Base-by-base conservation (phyloP, 208 protist species). In the Trypanosoma boissoni region DNA sequence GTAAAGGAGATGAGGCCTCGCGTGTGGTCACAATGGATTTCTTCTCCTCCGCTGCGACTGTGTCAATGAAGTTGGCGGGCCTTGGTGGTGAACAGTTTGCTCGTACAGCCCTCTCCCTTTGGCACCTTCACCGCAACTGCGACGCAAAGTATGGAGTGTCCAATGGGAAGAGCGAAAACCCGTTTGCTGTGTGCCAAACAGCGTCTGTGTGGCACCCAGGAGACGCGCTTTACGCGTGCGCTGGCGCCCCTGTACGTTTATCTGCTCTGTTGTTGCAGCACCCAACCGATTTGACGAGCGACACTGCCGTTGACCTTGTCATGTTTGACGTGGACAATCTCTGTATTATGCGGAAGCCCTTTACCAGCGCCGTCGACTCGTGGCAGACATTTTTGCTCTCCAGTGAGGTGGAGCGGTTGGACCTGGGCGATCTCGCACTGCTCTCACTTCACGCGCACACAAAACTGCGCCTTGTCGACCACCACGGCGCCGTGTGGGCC, bases 311-410 rank as follows among this genome's bases (percentile, higher is more conserved):
- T 3, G 58, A 63, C 16, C 37, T 63, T 24, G 14, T 45, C 34
- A 63, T 63, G 58, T 9, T 46, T 14, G 54, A 45, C 41, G 58
- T 36, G 24, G 43, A 44, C 12, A 46, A 63, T 1, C n/a, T 63
- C 14, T 54, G 34, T 16, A 54, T 55, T 21, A 23, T 24, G 6
- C 44, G 45, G 5, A 52, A 53, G 21, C 58, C 45, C 20, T 46
- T 2, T 2, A 36, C 14, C 18, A 16, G 7, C 18, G 58, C 32
- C 1, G 24, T 45, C 6, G 29, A 36, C 24, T 55, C 29, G 46
- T 46, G 32, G 20, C 14, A 28, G 39, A 36, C 27, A 29, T 2
- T 1, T 34, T 14, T 9, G 5, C 20, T 23, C 23, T 42, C 32
- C 28, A 34, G 44, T 34, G 31, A 63, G 7, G 1, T 64, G 31